Evolutionary conservation across 129 eudicot genomes (phyloP), one percentile per base, ranked within the genome.

Genomic region (Heracleum sosnowskyi): DNA sequence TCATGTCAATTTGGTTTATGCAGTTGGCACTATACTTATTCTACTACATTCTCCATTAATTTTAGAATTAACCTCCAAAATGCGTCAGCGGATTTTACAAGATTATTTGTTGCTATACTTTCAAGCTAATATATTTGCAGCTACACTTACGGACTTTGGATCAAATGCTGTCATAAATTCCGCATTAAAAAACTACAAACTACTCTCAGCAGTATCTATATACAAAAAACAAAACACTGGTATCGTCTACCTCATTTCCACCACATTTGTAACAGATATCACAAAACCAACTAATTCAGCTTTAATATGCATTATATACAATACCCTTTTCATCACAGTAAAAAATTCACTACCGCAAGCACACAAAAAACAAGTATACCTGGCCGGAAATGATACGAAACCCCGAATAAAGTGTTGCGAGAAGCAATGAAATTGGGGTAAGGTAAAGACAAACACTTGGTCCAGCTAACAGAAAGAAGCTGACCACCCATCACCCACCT

Each of bases 401-500:
- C 51, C 35, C 46, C 39, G 15, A 24, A 46, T 22, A 37, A 78
- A 40, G 47, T 34, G 0, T 11, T 34, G 62, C 37, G 18, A 44
- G 74, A 45, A 47, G 68, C 69, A 57, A 35, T 75, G 34, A 62
- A 34, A 66, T 69, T 39, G 36, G 31, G 64, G 41, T 36, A 64
- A 16, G 86, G 69, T 47, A 47, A 73, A 55, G 69, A 78, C 22
- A 78, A 68, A 68, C 75, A 83, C 35, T 44, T 78, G 79, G 57
- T 83, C 79, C 86, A 71, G 69, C 79, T 76, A 74, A 79, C 53
- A 55, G 80, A 75, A 37, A 83, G 46, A 83, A 49, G 80, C 68
- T 83, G 81, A 49, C 79, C 53, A 57, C 79, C 86, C 86, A 83
- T 83, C 73, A 75, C 69, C 68, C 86, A 79, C 86, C 86, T 81